Percentiles rank a stretch among this genome's conserved stretches.
phyloP scores from a whole-genome alignment of 495 filamentous ascomycete species.

The Penicillium simplicissimum region DNA sequence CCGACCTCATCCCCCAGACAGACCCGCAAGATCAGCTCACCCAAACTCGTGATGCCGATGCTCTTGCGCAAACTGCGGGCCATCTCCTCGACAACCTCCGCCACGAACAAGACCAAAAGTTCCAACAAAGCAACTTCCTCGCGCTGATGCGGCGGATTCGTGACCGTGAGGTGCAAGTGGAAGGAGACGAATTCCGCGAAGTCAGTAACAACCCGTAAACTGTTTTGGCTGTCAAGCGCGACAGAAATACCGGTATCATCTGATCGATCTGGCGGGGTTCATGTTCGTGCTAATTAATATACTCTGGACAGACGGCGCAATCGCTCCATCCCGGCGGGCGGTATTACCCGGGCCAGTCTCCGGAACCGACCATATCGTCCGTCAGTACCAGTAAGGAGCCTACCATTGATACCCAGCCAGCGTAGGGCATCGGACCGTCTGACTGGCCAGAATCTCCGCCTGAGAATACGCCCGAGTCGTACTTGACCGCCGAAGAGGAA shows the following conservation, averaged over 20 bases:
- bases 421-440: conserved; percentile 8
- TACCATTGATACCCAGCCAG: conserved; percentile 8
- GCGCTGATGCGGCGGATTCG: conserved; percentile 69
- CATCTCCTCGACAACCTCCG: conserved; percentile 68
- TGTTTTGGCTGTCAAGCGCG: conserved; percentile 40
- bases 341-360: conserved; percentile 44
- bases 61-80: conserved; percentile 69
- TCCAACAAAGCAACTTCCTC: conserved; percentile 76
- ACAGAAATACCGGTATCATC: conserved; percentile 42
- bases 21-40: conserved; percentile 32
- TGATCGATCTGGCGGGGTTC: conserved; percentile 27
- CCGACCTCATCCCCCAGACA: conserved; percentile 47
- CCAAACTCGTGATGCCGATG: conserved; percentile 55
- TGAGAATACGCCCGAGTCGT: conserved; percentile 13
- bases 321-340: conserved; percentile 54
- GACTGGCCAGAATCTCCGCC: conserved; percentile 3
- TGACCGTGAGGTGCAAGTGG: conserved; percentile 54
- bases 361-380: conserved; percentile 7
- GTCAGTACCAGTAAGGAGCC: conserved; percentile 26
- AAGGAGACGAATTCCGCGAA: conserved; percentile 56
- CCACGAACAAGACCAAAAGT: conserved; percentile 68
- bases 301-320: conserved; percentile 39
- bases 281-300: conserved; percentile 40
- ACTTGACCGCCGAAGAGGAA: conserved; percentile 17
- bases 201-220: conserved; percentile 52